phyloP scores from a whole-genome alignment of 2,329 filamentous ascomycete genomes.

The Teratosphaeria nubilosa region DNA sequence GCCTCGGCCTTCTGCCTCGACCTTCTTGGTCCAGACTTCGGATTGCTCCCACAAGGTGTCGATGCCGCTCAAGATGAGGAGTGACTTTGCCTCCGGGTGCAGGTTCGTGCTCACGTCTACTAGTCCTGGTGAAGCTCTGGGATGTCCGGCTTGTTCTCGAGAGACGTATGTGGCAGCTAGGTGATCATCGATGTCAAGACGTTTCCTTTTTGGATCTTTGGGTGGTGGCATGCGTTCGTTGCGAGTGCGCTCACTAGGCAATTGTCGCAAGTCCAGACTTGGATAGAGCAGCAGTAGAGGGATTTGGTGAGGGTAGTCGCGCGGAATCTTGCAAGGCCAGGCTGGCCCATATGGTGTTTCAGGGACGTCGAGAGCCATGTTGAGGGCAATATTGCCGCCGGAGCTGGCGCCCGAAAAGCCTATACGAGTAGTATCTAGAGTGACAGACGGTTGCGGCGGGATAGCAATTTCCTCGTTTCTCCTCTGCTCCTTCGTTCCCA shows the following conservation, averaged over 20 bases:
- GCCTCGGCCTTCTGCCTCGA: constrained; percentile 23
- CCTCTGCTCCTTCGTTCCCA: constrained; percentile 8
- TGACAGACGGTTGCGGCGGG: constrained; percentile 9
- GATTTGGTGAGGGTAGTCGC: constrained; percentile 24
- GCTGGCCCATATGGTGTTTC: constrained; percentile 20
- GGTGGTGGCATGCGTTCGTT: constrained; percentile 24
- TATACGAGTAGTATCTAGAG: constrained; percentile 30
- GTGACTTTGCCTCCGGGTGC: constrained; percentile 29
- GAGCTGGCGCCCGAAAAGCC: constrained; percentile 37
- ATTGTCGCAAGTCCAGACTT: constrained; percentile 31
- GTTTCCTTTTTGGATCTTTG: constrained; percentile 20
- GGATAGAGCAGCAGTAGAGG: constrained; percentile 36
- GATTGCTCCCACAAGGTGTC: constrained; percentile 33
- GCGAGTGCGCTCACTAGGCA: constrained; percentile 31
- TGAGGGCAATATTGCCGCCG: constrained; percentile 39
- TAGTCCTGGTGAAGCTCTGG: constrained; percentile 32
- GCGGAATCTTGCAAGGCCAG: constrained; percentile 30
- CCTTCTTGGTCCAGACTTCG: constrained; percentile 33
- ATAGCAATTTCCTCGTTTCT: constrained; percentile 4
- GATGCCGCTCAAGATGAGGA: constrained; percentile 33
- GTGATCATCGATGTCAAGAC: constrained; percentile 24
- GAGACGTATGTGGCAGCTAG: constrained; percentile 34
- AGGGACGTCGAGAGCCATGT: constrained; percentile 28
- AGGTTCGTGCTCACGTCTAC: constrained; percentile 16
- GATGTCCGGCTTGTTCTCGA: constrained; percentile 27